Evolutionary conservation across 1,139 yeast genomes (phyloP).

Genomic region (Suhomyces ambrosiae): DNA sequence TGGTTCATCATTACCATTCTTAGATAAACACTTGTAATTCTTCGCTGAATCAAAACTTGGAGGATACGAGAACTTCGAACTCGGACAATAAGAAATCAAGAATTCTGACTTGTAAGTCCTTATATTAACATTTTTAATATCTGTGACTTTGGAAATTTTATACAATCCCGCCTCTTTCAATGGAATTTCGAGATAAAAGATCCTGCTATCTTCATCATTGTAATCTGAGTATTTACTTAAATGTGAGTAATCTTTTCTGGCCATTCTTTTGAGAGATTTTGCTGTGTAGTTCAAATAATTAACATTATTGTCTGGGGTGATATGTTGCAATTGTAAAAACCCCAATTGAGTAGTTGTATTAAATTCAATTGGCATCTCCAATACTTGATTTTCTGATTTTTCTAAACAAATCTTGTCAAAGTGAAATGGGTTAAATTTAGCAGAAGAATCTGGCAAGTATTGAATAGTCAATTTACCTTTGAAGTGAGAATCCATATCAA

Average conservation of each 20-base stretch:
- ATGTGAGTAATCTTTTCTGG: slow-evolving; percentile 44
- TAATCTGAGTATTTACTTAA: slow-evolving; percentile 27
- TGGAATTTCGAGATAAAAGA: slow-evolving; percentile 59
- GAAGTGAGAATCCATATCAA: slow-evolving; percentile 73
- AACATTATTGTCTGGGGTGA: slow-evolving; percentile 55
- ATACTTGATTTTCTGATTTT: slow-evolving; percentile 16
- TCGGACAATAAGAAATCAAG: slow-evolving; percentile 76
- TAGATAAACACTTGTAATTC: slow-evolving; percentile 61
- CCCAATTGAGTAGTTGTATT: slow-evolving; percentile 80
- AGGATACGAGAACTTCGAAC: slow-evolving; percentile 52
- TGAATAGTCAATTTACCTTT: slow-evolving; percentile 85
- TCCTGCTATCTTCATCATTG: slow-evolving; percentile 29
- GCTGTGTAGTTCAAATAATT: slow-evolving; percentile 56
- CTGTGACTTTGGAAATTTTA: slow-evolving; percentile 64
- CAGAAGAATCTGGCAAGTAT: slow-evolving; percentile 89
- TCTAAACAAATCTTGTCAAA: slow-evolving; percentile 63
- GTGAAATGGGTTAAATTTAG: slow-evolving; percentile 75
- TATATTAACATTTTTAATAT: slow-evolving; percentile 63
- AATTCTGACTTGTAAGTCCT: slow-evolving; percentile 66
- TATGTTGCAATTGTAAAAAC: slow-evolving; percentile 63
- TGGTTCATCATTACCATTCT: slow-evolving; percentile 40
- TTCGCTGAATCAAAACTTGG: slow-evolving; percentile 23
- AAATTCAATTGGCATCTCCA: slow-evolving; percentile 71
- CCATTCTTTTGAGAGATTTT: slow-evolving; percentile 51
- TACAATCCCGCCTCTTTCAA: slow-evolving; percentile 73